Evolutionary conservation across 2,329 filamentous ascomycete genomes (phyloP).

Genomic region (Fusarium sp.): DNA sequence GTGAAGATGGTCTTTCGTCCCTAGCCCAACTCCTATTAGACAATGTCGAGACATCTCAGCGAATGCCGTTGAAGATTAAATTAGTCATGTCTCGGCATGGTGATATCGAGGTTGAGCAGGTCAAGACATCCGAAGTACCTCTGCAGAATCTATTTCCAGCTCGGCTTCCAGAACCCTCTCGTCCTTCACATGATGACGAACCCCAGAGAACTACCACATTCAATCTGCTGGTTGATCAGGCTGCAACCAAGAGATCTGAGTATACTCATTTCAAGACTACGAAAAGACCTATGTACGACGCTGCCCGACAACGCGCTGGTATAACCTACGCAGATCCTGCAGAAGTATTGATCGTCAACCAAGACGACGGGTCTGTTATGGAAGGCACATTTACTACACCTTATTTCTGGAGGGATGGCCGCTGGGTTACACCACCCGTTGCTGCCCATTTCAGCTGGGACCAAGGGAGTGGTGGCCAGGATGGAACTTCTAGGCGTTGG

Average conservation of each 20-base stretch:
- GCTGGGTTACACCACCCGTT: conserved; percentile 86
- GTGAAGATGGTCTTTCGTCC: conserved; percentile 56
- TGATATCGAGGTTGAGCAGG: conserved; percentile 56
- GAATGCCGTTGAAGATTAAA: conserved; percentile 61
- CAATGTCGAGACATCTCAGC: conserved; percentile 51
- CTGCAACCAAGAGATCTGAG: conserved; percentile 60
- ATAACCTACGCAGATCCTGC: conserved; percentile 63
- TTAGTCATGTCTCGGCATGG: conserved; percentile 65
- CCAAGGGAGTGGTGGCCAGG: conserved; percentile 77
- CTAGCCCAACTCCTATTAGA: conserved; percentile 50
- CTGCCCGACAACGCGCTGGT: conserved; percentile 70
- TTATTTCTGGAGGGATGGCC: conserved; percentile 78
- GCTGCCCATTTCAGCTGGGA: conserved; percentile 51
- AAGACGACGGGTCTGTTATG: conserved; percentile 72
- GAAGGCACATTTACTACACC: conserved; percentile 86
- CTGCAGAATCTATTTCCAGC: conserved; percentile 68
- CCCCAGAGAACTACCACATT: conserved; percentile 49
- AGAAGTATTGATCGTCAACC: conserved; percentile 82
- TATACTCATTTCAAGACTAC: conserved; percentile 92
- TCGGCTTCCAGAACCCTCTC: conserved; percentile 60
- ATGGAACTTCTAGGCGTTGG: conserved; percentile 85
- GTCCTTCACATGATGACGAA: conserved; percentile 34
- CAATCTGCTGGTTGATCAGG: conserved; percentile 58
- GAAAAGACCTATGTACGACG: conserved; percentile 75
- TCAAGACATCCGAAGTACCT: conserved; percentile 52